Base-by-base conservation (phyloP, 352 stramenopile genomes). In the Phytopythium aichiense region DNA sequence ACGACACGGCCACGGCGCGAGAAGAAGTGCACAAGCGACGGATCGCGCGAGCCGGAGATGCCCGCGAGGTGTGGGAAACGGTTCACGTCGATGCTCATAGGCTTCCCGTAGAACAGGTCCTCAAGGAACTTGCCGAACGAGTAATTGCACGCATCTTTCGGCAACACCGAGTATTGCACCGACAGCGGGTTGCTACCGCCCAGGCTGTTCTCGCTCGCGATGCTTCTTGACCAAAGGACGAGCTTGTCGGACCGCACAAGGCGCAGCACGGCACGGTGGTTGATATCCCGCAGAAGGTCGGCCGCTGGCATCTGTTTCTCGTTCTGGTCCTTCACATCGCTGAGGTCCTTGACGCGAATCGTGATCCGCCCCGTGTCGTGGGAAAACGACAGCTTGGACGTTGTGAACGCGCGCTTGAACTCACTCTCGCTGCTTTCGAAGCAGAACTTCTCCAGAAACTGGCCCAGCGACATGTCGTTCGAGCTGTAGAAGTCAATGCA, bases 41-140 rank as follows among this genome's bases (percentile, higher is more conserved):
- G 57, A 69, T 95, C 84, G 30, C 84, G 80, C 22, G 84, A 89
- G 15, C 78, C 75, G 38, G 63, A 73, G 9, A 91, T 67, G 33
- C 73, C 66, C 55, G 49, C 66, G 45, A 93, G 65, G 56, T 92
- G 81, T 12, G 83, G 82, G 56, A 91, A 91, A 1, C 83, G 82
- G 18, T 71, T 54, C n/a, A 60, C 75, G 45, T 95, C 87, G 51
- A 93, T 77, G 16, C 69, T 54, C 74, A 95, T 79, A 5, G 84
- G 74, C 58, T 91, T 91, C 56, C 84, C 80, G 65, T 95, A 95
- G 23, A 95, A 79, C 69, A 93, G 74, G 48, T 89, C 84, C 67
- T 95, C 87, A 8, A 95, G 56, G 58, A 93, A 93, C 63, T 94
- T 95, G 2, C 87, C 87, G 66, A 95, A 95, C 18, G 85, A 94